Evolutionary conservation across 257 asterid genomes (phyloP), one percentile per base, ranked within the genome.

Genomic region (Scutellaria galericulata): DNA sequence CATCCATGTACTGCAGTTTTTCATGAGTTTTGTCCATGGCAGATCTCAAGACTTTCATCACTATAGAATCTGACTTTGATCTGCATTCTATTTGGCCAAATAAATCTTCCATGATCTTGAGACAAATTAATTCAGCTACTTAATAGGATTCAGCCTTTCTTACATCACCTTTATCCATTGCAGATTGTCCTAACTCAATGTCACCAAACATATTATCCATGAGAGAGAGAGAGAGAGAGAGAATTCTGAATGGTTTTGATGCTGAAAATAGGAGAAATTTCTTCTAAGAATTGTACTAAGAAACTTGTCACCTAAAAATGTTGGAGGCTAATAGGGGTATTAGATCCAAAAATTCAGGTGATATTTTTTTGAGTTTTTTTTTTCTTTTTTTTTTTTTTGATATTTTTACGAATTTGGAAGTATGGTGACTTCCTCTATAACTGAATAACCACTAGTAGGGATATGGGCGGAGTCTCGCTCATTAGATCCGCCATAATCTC

Each of bases 1-100:
- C 93, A 6, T 84, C 89, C 48, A 74, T 76, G 10, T 85, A 83
- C 57, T 87, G 94, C 56, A 88, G 73, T 37, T 90, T 83, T 52
- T 87, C 92, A 56, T 83, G 97, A 44, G 93, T 92, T 81, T 80
- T 80, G 24, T 88, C 97, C 98, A 92, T 84, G 59, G 96, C 97
- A 15, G 87, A 78, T 84, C 93, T 83, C 72, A 92, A 31, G 35
- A 92, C 82, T 54, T 82, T 82, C 96, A 92, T 87, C 66, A 88
- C 90, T 73, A 81, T 79, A 2, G 86, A 77, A 64, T 90, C 96
- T 1, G 86, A 75, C 68, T 76, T 88, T 40, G 92, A 88, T 78
- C 86, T 72, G 47, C 84, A 79, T 68, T 83, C 84, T 5, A 89
- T 85, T 69, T 86, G 86, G 11, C 87, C 85, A n/a, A 92, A 75